These are phyloP conservation scores for Miscanthus sacchariflorus DNA, from an alignment of 202 grass and related monocot species.

Conservation along the genomic window DNA sequence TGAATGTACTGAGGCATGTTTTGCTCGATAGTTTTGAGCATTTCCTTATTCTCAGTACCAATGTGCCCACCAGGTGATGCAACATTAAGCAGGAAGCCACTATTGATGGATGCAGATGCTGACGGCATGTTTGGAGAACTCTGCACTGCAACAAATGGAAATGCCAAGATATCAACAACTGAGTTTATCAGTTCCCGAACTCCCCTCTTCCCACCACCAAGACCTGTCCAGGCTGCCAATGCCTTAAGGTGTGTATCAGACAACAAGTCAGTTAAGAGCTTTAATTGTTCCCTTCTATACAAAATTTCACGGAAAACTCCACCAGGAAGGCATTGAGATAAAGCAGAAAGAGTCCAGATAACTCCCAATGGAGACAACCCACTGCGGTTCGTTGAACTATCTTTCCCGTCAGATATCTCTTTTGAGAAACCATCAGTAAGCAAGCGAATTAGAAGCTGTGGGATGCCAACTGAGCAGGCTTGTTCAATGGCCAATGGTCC, in stretches of 20 bases:
- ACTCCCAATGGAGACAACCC: constrained; percentile 78
- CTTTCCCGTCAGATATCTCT: constrained; percentile 56
- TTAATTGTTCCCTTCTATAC: constrained; percentile 72
- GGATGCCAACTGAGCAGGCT: constrained; percentile 76
- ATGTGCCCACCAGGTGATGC: constrained; percentile 81
- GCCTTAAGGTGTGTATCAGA: constrained; percentile 65
- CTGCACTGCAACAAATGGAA: constrained; percentile 94
- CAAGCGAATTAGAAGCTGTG: constrained; percentile 69
- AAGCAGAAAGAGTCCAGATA: constrained; percentile 62
- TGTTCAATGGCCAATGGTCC: constrained; percentile 78
- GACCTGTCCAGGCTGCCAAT: constrained; percentile 68
- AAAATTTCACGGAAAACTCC: constrained; percentile 75
- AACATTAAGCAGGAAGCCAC: constrained; percentile 90
- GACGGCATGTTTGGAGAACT: constrained; percentile 85
- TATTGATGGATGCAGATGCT: constrained; percentile 86
- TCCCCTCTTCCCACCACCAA: constrained; percentile 81
- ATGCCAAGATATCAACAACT: constrained; percentile 93
- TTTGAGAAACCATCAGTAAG: constrained; percentile 63
- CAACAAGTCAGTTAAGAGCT: constrained; percentile 72
- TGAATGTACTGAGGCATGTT: constrained; percentile 82
- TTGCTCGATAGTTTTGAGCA: constrained; percentile 80
- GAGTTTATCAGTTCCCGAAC: constrained; percentile 81
- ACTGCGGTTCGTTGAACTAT: constrained; percentile 52
- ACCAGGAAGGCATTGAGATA: constrained; percentile 76
- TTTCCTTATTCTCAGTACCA: constrained; percentile 79